Conservation (phyloP, 352 stramenopile species). For the Phytophthora pluvialis region DNA sequence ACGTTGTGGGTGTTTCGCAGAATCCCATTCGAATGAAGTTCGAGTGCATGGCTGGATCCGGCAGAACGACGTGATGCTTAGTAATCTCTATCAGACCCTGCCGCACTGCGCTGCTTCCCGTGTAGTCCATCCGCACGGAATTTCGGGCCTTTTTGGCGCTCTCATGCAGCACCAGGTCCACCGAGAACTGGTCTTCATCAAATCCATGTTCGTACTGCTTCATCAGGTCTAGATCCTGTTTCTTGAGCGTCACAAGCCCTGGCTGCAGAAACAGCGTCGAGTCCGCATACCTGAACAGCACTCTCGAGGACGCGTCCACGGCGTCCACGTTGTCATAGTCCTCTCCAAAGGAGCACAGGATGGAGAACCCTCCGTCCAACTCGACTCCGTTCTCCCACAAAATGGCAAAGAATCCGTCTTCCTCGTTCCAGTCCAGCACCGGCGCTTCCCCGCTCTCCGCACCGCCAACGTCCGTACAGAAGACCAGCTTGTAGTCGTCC, state of each 20-base stretch:
- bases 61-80: slow-evolving; percentile 78
- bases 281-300: slow-evolving; percentile 82
- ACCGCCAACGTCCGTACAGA: slow-evolving; percentile 48
- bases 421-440: slow-evolving; percentile 79
- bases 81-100: slow-evolving; percentile 84
- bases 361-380: slow-evolving; percentile 82
- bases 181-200: slow-evolving; percentile 80
- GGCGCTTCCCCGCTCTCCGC: slow-evolving; percentile 35
- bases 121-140: slow-evolving; percentile 65
- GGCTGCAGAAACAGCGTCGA: slow-evolving; percentile 81
- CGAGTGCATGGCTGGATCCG: slow-evolving; percentile 80
- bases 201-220: slow-evolving; percentile 88
- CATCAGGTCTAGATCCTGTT: slow-evolving; percentile 81
- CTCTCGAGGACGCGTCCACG: slow-evolving; percentile 64
- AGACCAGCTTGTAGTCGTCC: slow-evolving; percentile 79
- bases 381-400: slow-evolving; percentile 81
- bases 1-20: slow-evolving; percentile 72
- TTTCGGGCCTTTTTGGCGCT: slow-evolving; percentile 44
- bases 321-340: slow-evolving; percentile 69
- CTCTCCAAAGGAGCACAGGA: slow-evolving; percentile 86
- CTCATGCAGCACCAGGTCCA: slow-evolving; percentile 82
- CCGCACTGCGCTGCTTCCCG: slow-evolving; percentile 65
- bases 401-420: slow-evolving; percentile 83
- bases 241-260: slow-evolving; percentile 76
- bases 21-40: slow-evolving; percentile 88